These are phyloP conservation scores for Cytospora schulzeri DNA, from an alignment of 2,329 filamentous ascomycete species.

Conservation along the genomic window DNA sequence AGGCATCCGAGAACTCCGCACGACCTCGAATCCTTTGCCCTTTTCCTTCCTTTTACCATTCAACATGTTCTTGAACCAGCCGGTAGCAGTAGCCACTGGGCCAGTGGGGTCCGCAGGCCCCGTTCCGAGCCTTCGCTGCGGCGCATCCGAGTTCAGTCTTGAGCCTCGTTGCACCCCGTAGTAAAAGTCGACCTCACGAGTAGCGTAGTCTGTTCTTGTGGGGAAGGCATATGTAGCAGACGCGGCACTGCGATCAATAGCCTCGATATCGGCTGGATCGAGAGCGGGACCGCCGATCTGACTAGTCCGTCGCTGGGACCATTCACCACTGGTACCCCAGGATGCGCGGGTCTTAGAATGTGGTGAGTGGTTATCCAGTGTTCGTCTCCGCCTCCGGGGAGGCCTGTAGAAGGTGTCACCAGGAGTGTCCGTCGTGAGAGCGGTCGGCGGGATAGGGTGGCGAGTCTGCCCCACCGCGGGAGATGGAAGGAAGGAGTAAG, in stretches of 20 bases:
- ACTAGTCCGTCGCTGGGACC: slow-evolving; percentile 42
- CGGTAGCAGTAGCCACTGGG: slow-evolving; percentile 83
- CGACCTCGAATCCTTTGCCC: slow-evolving; percentile 95
- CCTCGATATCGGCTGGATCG: slow-evolving; percentile 46
- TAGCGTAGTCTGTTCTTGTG: slow-evolving; percentile 81
- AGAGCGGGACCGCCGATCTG: slow-evolving; percentile 38
- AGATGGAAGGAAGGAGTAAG: slow-evolving; percentile 70
- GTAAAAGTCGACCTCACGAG: slow-evolving; percentile 95
- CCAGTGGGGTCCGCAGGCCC: slow-evolving; percentile 94
- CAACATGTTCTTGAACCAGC: slow-evolving; percentile 82
- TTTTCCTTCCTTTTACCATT: slow-evolving; percentile 90
- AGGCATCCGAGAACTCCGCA: slow-evolving; percentile 84
- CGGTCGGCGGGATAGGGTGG: slow-evolving; percentile 48
- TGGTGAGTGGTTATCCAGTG: slow-evolving; percentile 51
- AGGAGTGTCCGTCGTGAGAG: slow-evolving; percentile 52
- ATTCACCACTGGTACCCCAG: slow-evolving; percentile 40
- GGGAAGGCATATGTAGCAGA: slow-evolving; percentile 49
- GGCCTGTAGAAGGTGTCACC: slow-evolving; percentile 87
- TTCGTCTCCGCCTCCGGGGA: slow-evolving; percentile 59
- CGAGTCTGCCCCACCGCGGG: slow-evolving; percentile 47
- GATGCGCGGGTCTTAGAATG: slow-evolving; percentile 40
- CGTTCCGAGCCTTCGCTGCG: slow-evolving; percentile 84
- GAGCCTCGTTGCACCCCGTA: slow-evolving; percentile 84
- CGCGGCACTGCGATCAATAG: slow-evolving; percentile 46
- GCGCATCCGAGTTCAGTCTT: slow-evolving; percentile 78